Evolutionary conservation across 768 basidiomycete genomes (phyloP).

Genomic region (Serpula lacrymans): DNA sequence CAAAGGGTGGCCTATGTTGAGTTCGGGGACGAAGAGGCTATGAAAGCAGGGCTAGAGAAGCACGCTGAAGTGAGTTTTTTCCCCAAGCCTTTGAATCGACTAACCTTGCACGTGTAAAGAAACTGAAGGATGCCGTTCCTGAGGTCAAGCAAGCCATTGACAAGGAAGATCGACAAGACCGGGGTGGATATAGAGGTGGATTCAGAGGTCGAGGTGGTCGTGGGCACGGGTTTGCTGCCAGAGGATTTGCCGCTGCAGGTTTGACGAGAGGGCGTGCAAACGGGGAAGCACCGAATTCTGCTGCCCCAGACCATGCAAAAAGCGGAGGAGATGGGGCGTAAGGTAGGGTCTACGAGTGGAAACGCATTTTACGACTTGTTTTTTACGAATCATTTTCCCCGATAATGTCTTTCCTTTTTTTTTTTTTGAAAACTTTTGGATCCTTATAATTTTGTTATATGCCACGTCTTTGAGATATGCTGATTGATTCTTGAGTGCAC

Average conservation of each 20-base stretch:
- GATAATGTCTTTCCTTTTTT: constrained; percentile 3
- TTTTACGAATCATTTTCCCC: constrained; percentile 4
- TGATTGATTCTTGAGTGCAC: too few relatives aligned
- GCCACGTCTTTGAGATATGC: too few relatives aligned
- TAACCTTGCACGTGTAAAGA: constrained; percentile 38
- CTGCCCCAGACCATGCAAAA: too few relatives aligned
- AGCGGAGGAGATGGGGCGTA: constrained; percentile 21
- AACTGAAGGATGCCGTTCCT: constrained; percentile 61
- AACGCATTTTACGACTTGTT: constrained; percentile 12
- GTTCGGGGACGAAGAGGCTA: constrained; percentile 83
- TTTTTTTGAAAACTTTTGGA: too few relatives aligned
- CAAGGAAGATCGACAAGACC: constrained; percentile 35
- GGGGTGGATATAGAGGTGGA: constrained; percentile 42
- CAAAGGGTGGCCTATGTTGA: constrained; percentile 79
- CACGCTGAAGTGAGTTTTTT: constrained; percentile 58
- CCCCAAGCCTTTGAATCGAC: not conserved
- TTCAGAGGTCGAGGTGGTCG: constrained; percentile 50
- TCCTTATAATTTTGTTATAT: too few relatives aligned
- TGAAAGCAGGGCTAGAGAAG: constrained; percentile 75
- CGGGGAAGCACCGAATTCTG: constrained; percentile 23
- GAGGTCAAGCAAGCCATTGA: constrained; percentile 75
- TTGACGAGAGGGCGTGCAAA: constrained; percentile 40
- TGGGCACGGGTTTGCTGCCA: constrained; percentile 57
- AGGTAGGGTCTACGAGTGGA: not conserved
- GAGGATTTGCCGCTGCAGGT: constrained; percentile 69